Percentiles rank a stretch among this genome's conserved stretches.
phyloP scores from a whole-genome alignment of 768 basidiomycete species.

The Tephrocybe sp. region DNA sequence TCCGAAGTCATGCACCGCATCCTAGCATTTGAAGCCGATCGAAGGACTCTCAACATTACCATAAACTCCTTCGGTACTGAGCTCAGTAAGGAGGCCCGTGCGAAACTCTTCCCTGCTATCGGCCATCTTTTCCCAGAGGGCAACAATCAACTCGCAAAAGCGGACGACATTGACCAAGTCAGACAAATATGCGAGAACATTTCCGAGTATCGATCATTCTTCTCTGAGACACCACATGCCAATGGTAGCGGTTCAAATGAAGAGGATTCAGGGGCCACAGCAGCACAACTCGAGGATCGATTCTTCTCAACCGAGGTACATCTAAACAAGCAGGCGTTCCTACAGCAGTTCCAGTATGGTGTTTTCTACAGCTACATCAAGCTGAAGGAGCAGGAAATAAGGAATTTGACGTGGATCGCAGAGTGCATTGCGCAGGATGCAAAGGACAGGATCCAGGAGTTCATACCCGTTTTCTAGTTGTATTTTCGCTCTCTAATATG shows the following conservation, averaged over 20 bases:
- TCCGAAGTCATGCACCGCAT: conserved; percentile 90
- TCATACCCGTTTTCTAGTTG: conserved; percentile 83
- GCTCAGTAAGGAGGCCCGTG: conserved; percentile 92
- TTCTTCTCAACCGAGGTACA: conserved; percentile 95
- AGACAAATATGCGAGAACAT: conserved; percentile 84
- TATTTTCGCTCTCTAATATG: conserved; percentile 6
- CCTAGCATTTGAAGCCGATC: conserved; percentile 94
- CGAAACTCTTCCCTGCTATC: conserved; percentile 90
- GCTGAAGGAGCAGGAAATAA: conserved; percentile 88
- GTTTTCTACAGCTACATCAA: conserved; percentile 93
- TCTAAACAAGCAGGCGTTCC: conserved; percentile 90
- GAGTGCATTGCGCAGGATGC: conserved; percentile 99
- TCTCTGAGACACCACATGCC: conserved; percentile 46
- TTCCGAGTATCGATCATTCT: conserved; percentile 89
- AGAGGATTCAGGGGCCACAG: conserved; percentile 44
- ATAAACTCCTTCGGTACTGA: conserved; percentile 99
- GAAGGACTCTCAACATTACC: conserved; percentile 96
- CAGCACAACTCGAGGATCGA: conserved; percentile 81
- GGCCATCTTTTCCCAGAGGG: conserved; percentile 95
- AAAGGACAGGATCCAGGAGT: conserved; percentile 92
- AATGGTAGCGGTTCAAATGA: conserved; percentile 30
- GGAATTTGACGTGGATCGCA: conserved; percentile 91
- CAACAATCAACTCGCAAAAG: conserved; percentile 89
- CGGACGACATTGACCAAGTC: conserved; percentile 95
- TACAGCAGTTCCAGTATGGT: conserved; percentile 95